Evolutionary conservation across 2,329 filamentous ascomycete species (phyloP).

Genomic region (Grosmannia penicillata): DNA sequence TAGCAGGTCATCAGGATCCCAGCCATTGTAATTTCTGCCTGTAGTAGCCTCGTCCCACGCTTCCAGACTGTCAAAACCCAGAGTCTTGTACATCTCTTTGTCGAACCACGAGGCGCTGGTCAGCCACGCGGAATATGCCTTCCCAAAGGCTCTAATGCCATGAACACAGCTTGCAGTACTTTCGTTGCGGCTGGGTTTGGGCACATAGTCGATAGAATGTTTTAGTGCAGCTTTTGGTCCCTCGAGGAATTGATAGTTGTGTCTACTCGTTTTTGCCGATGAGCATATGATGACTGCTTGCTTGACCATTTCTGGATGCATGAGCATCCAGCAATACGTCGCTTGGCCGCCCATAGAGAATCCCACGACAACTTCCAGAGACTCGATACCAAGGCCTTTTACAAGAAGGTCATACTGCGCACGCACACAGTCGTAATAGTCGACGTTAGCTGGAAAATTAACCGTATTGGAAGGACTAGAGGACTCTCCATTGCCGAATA

Average conservation of each 20-base stretch:
- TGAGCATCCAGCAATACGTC: slow-evolving; percentile 34
- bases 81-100: slow-evolving; percentile 48
- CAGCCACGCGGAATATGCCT: slow-evolving; percentile 70
- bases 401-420: slow-evolving; percentile 29
- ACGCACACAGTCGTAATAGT: slow-evolving; percentile 34
- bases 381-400: slow-evolving; percentile 24
- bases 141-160: slow-evolving; percentile 53
- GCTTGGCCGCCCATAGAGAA: slow-evolving; percentile 43
- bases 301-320: slow-evolving; percentile 32
- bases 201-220: slow-evolving; percentile 22
- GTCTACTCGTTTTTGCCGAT: slow-evolving; percentile 31
- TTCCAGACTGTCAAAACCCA: slow-evolving; percentile 55
- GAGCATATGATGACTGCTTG: slow-evolving; percentile 33
- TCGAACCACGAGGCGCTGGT: slow-evolving; percentile 70
- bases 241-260: slow-evolving; percentile 41
- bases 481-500: slow-evolving; percentile 39
- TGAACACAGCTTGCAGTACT: slow-evolving; percentile 13
- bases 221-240: slow-evolving; percentile 33
- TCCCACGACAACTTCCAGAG: slow-evolving; percentile 32
- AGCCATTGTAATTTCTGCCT: slow-evolving; percentile 49
- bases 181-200: slow-evolving; percentile 28
- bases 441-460: slow-evolving; percentile 25
- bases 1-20: slow-evolving; percentile 13
- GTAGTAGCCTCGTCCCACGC: slow-evolving; percentile 64
- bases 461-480: slow-evolving; percentile 34